These are phyloP conservation scores for Boletus subcaerulescens DNA, from an alignment of 768 basidiomycete genomes.

Conservation along the genomic window DNA sequence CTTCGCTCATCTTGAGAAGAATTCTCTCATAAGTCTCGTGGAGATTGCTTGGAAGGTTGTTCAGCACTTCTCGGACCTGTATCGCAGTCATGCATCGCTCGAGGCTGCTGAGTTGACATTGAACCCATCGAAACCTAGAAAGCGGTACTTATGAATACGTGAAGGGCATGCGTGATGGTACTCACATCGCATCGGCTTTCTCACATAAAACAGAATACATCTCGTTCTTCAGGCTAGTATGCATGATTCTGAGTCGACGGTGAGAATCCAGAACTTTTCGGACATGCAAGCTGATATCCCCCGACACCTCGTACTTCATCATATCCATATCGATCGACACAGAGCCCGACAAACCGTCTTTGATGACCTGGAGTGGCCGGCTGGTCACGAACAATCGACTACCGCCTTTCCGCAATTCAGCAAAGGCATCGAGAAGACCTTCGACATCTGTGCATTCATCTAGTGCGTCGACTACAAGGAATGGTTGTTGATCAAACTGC, in stretches of 20 bases:
- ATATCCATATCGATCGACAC: constrained; percentile 2
- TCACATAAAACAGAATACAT: background rate
- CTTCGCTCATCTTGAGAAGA: background rate
- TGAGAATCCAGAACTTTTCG: constrained; percentile 7
- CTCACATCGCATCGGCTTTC: constrained; percentile 16
- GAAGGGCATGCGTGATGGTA: background rate
- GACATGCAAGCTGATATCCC: constrained; percentile 9
- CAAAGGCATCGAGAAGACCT: background rate
- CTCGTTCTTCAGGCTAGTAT: constrained; percentile 2
- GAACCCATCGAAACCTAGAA: constrained; percentile 15
- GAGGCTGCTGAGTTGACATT: constrained; percentile 9
- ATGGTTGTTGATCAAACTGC: background rate
- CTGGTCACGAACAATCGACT: constrained; percentile 12
- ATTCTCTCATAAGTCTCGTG: constrained; percentile 8
- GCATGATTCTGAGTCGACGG: background rate
- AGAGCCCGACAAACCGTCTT: background rate
- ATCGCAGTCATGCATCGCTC: background rate
- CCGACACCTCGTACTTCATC: background rate
- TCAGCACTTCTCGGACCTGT: background rate
- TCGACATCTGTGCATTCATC: constrained; percentile 13
- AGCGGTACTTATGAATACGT: too few relatives aligned
- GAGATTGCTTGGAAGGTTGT: constrained; percentile 1
- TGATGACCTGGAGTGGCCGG: constrained; percentile 12
- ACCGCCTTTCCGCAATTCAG: background rate
- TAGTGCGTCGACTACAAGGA: constrained; percentile 12